A percentile compares a stretch with the other conserved stretches of the same genome.
Evolutionary conservation across 2,329 filamentous ascomycete species (phyloP).

Genomic region (Aspergillus novofumigatus): DNA sequence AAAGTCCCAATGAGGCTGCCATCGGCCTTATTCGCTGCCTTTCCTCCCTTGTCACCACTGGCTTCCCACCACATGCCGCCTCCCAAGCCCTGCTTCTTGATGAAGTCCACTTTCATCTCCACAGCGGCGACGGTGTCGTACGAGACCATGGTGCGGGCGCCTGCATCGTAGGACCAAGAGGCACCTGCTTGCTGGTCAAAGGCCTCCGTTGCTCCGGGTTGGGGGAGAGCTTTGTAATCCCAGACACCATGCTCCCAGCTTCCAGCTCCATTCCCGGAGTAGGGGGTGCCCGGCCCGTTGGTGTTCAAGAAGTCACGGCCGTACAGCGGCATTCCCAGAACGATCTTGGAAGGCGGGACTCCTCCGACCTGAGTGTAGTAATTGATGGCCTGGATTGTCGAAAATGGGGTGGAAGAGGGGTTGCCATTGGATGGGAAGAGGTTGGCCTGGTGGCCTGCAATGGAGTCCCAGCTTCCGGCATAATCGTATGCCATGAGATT

Average conservation of each 20-base stretch:
- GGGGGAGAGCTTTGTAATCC: slow-evolving; percentile 82
- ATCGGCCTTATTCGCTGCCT: slow-evolving; percentile 28
- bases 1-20: slow-evolving; percentile 64
- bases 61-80: slow-evolving; percentile 98
- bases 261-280: slow-evolving; percentile 64
- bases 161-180: slow-evolving; percentile 71
- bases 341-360: slow-evolving; percentile 67
- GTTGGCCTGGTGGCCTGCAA: slow-evolving; percentile 77
- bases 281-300: slow-evolving; percentile 67
- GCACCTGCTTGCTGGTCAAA: slow-evolving; percentile 63
- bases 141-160: slow-evolving; percentile 63
- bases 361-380: slow-evolving; percentile 61
- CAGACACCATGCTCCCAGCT: slow-evolving; percentile 83
- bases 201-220: slow-evolving; percentile 60
- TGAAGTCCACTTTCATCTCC: slow-evolving; percentile 65
- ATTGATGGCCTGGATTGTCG: slow-evolving; percentile 63
- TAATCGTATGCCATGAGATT: slow-evolving; percentile 79
- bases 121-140: slow-evolving; percentile 64
- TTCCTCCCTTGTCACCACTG: slow-evolving; percentile 67
- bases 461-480: slow-evolving; percentile 72
- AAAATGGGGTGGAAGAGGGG: slow-evolving; percentile 71
- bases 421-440: slow-evolving; percentile 59
- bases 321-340: slow-evolving; percentile 95
- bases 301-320: slow-evolving; percentile 81
- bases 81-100: slow-evolving; percentile 63